phyloP scores from a whole-genome alignment of 306 rosid genomes.

The Leucaena leucocephala region DNA sequence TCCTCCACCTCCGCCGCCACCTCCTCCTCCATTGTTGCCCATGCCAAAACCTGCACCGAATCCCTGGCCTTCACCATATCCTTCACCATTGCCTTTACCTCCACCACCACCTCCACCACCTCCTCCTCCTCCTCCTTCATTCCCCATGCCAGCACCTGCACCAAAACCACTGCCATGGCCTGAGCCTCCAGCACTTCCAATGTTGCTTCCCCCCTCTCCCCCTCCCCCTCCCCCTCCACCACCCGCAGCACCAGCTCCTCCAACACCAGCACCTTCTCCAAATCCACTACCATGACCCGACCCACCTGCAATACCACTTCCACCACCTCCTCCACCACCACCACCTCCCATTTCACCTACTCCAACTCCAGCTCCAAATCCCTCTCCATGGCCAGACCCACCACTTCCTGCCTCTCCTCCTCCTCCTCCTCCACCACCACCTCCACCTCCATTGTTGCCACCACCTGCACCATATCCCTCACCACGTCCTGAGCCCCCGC shows the following conservation, averaged over 20 bases:
- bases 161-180: conserved; percentile 62
- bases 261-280: conserved; percentile 32
- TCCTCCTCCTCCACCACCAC: neutral
- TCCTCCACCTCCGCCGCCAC: conserved; percentile 13
- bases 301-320: conserved; percentile 20
- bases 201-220: conserved; percentile 43
- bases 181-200: conserved; percentile 43
- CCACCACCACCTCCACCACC: conserved; percentile 35
- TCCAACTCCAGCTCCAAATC: conserved; percentile 32
- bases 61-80: conserved; percentile 47
- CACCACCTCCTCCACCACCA: conserved; percentile 24
- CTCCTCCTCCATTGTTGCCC: conserved; percentile 40
- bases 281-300: conserved; percentile 39
- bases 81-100: conserved; percentile 20
- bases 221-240: conserved; percentile 30
- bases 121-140: conserved; percentile 37
- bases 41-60: conserved; percentile 47
- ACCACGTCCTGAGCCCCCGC: conserved; percentile 30
- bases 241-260: too few species aligned
- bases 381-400: conserved; percentile 44
- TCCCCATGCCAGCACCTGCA: conserved; percentile 40
- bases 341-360: conserved; percentile 13
- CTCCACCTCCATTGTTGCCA: conserved; percentile 7
- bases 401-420: conserved; percentile 6
- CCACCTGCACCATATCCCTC: conserved; percentile 31